A percentile compares a stretch with the other conserved stretches of the same genome.
Conservation (phyloP, 140 eudicot genomes). For the Erigeron philadelphicus region DNA sequence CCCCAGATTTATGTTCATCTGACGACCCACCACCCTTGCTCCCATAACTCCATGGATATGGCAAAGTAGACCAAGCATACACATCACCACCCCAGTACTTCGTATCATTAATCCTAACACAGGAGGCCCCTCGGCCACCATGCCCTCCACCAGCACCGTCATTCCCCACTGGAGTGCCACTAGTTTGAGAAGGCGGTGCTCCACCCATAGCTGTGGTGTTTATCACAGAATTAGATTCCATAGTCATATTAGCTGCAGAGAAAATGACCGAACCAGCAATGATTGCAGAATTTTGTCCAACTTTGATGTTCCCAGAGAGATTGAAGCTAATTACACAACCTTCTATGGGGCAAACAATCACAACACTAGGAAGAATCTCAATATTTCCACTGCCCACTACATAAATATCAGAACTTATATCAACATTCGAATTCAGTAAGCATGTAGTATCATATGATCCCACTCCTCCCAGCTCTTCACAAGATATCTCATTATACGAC, state of each 20-base stretch:
- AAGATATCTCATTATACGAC: conserved; percentile 36
- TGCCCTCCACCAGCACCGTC: conserved; percentile 98
- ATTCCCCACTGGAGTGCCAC: conserved; percentile 83
- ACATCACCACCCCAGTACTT: conserved; percentile 91
- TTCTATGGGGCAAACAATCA: conserved; percentile 57
- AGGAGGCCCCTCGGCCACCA: conserved; percentile 94
- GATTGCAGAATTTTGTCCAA: conserved; percentile 57
- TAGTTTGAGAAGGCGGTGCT: conserved; percentile 79
- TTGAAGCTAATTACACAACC: conserved; percentile 74
- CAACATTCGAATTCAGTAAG: conserved; percentile 49
- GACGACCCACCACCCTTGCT: conserved; percentile 84
- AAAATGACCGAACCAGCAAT: conserved; percentile 63
- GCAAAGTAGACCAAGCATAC: conserved; percentile 72
- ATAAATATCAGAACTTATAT: conserved; percentile 38
- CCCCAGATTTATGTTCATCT: conserved; percentile 51
- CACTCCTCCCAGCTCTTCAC: conserved; percentile 73
- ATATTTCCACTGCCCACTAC: conserved; percentile 56
- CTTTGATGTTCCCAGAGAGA: conserved; percentile 64
- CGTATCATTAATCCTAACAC: conserved; percentile 45
- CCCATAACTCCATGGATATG: conserved; percentile 83
- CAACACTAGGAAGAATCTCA: conserved; percentile 67
- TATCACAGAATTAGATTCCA: conserved; percentile 58
- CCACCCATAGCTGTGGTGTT: conserved; percentile 75
- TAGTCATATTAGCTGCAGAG: conserved; percentile 51
- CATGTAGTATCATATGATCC: conserved; percentile 86